These are phyloP conservation scores for Miscanthus lutarioriparius DNA, from an alignment of 176 grass and related monocot genomes.

Conservation along the genomic window DNA sequence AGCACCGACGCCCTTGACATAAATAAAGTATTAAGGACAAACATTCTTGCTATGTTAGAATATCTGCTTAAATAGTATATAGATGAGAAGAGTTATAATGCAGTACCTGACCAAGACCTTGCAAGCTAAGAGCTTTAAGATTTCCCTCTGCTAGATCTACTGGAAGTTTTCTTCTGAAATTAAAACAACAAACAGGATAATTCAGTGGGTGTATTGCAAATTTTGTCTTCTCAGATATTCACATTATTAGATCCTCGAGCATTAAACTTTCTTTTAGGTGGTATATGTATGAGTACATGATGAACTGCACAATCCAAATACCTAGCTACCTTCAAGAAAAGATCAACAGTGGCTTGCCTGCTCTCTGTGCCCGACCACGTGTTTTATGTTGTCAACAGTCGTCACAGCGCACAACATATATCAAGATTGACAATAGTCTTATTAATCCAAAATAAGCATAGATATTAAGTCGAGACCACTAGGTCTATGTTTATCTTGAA, in stretches of 20 bases:
- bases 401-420: neutral
- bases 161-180: slow-evolving; percentile 74
- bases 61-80: neutral
- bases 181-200: neutral
- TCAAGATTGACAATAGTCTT: neutral
- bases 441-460: slow-evolving; percentile 6
- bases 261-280: slow-evolving; percentile 58
- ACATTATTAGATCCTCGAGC: slow-evolving; percentile 26
- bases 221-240: neutral
- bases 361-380: slow-evolving; percentile 41
- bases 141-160: slow-evolving; percentile 72
- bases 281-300: slow-evolving; percentile 67
- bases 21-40: neutral
- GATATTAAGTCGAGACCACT: neutral
- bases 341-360: slow-evolving; percentile 66
- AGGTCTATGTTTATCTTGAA: slow-evolving; percentile 6
- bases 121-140: slow-evolving; percentile 76
- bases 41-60: neutral
- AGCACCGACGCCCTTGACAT: no score
- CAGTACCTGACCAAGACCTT: slow-evolving; percentile 77
- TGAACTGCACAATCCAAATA: slow-evolving; percentile 75
- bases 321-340: slow-evolving; percentile 78
- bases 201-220: neutral
- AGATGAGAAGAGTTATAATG: neutral
- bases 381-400: slow-evolving; percentile 2